Evolutionary conservation across 768 basidiomycete species (phyloP), one percentile per base, ranked within the genome.

Genomic region (Jaapia argillacea): DNA sequence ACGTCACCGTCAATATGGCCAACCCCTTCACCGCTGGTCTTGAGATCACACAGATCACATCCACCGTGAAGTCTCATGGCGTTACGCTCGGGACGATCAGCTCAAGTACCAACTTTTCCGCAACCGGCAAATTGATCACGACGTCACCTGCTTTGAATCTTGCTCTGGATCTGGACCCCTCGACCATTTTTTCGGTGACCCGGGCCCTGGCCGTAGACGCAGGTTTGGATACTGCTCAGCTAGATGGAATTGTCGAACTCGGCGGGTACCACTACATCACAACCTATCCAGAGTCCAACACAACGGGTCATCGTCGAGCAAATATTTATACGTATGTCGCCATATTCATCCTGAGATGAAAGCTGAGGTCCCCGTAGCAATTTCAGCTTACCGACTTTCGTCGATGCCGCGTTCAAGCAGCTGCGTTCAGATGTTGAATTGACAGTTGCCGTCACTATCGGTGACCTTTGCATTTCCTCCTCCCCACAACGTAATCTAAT

Each of bases 11-110:
- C 25, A 58, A 67, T 23, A 66, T 87, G 24, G 65, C 56, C 37
- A 85, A 87, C 55, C 83, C 82, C 3, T 86, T 87, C 62, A 77
- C 74, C 4, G 64, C 78, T 2, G 61, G 65, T 20, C 66, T 86
- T 27, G 57, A 63, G 23, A 74, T 86, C 47, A 81, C 74, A 3
- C 61, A 65, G 37, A 74, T 85, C 42, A 59, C 65, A 22, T 79
- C 81, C 2, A 74, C 65, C n/a, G 74, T 86, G 35, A 69, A 69
- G 6, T 71, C 74, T 6, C 75, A 74, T 43, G 81, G 79, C 1
- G 72, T 86, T 44, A 54, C 55, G 12, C 67, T 86, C 25, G 84
- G 84, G 1, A 70, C 66, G 18, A 85, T 87, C 48, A 62, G 71
- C 39, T 68, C 72, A 6, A 50, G 60, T 4, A 74, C 65, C 1